Conservation (phyloP, 768 basidiomycete species). For the Boletus vinaceobasis region DNA sequence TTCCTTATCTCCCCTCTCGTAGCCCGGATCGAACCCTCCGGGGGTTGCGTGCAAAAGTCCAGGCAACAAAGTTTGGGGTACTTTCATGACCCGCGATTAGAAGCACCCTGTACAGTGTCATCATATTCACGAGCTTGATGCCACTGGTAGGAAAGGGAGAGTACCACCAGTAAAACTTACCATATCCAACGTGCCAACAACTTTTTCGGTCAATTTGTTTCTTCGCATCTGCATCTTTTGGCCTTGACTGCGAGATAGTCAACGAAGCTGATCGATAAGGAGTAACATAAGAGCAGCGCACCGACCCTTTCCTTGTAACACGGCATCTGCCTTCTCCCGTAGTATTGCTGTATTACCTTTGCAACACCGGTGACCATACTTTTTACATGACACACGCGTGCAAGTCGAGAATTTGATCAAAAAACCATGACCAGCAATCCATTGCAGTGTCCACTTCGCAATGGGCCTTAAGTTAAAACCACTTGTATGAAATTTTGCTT, state of each 20-base stretch:
- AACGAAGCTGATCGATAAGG: background rate
- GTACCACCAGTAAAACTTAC: background rate
- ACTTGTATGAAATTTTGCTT: conserved; percentile 4
- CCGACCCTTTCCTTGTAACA: conserved; percentile 30
- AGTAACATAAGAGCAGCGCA: conserved; percentile 11
- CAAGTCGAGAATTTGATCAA: background rate
- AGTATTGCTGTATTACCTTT: background rate
- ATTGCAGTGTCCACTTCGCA: background rate
- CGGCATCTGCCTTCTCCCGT: conserved; percentile 1
- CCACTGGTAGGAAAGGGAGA: too few relatives aligned
- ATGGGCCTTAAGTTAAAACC: too few relatives aligned
- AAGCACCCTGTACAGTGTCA: conserved; percentile 37
- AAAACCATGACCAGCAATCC: background rate
- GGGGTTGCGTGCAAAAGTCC: conserved; percentile 46
- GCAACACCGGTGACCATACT: background rate
- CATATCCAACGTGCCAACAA: conserved; percentile 9
- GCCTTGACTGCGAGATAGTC: conserved; percentile 14
- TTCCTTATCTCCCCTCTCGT: background rate
- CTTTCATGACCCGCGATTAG: conserved; percentile 57
- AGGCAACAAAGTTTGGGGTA: conserved; percentile 46
- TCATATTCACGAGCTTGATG: background rate
- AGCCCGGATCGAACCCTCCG: conserved; percentile 54
- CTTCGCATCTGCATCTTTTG: conserved; percentile 19
- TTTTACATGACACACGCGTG: background rate
- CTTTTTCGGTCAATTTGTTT: conserved; percentile 11